Percentiles rank a stretch among this genome's conserved stretches.
Evolutionary conservation across 345 rosid species (phyloP).

Genomic region (Eucalyptus microcorys): DNA sequence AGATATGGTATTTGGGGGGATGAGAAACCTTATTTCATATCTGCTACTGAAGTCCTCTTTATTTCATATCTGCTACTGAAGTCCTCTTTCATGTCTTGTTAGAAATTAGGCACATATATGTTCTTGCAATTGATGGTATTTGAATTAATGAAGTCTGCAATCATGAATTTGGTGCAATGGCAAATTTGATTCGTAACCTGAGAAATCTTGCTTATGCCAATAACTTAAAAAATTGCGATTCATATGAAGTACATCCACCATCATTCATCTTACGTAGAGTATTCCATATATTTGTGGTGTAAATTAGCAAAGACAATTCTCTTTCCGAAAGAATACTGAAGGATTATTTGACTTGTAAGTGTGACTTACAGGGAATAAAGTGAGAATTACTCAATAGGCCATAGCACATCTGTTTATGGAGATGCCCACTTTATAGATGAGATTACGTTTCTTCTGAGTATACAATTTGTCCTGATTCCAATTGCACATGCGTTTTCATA

Average conservation of each 20-base stretch:
- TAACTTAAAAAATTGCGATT: not conserved
- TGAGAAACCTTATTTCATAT: not conserved
- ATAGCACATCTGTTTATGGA: not conserved
- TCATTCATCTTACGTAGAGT: not conserved
- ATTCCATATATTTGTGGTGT: not conserved
- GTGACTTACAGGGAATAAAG: not conserved
- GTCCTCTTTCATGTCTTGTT: not conserved
- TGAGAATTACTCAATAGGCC: not conserved
- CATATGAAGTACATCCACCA: not conserved
- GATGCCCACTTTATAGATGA: not conserved
- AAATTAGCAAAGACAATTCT: not conserved
- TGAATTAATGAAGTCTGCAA: not conserved
- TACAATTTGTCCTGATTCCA: not conserved
- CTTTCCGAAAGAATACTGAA: not conserved
- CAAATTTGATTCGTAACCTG: not conserved
- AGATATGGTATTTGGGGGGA: not conserved
- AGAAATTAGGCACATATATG: not conserved
- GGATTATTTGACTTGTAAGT: not conserved
- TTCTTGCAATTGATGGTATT: not conserved
- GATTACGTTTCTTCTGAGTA: not conserved
- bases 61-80: not conserved
- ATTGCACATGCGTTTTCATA: not conserved
- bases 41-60: not conserved
- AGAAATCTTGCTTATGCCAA: not conserved
- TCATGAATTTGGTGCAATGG: not conserved